Evolutionary conservation across 768 basidiomycete genomes (phyloP).

Genomic region (Pisolithus microcarpus): DNA sequence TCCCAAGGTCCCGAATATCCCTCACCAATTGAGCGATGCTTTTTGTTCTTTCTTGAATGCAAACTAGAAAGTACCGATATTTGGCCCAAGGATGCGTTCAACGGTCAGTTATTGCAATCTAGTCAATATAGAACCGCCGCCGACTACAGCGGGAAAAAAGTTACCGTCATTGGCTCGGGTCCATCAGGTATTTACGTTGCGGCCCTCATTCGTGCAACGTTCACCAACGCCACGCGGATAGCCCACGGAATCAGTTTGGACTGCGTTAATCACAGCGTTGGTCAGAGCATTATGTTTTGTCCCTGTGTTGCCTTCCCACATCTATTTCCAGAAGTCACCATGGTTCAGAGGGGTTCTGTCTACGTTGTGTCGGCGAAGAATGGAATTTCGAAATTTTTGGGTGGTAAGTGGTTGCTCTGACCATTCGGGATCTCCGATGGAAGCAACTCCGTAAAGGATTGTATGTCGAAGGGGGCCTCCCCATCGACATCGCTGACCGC

Average conservation of each 20-base stretch:
- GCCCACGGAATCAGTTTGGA: slow-evolving; percentile 47
- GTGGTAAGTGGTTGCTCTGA: slow-evolving; percentile 10
- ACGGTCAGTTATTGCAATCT: slow-evolving; percentile 58
- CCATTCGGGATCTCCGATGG: slow-evolving; percentile 3
- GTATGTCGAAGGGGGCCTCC: slow-evolving; percentile 41
- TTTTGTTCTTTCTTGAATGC: not conserved
- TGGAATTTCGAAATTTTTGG: slow-evolving; percentile 24
- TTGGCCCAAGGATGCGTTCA: slow-evolving; percentile 43
- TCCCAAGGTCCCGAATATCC: slow-evolving; percentile 38
- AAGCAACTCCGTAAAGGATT: slow-evolving; percentile 14
- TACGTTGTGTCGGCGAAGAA: slow-evolving; percentile 44
- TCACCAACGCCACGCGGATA: slow-evolving; percentile 7
- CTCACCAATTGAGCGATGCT: slow-evolving; percentile 33
- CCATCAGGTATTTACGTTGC: slow-evolving; percentile 42
- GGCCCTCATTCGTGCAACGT: not conserved
- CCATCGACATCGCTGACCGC: slow-evolving; percentile 48
- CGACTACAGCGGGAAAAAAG: slow-evolving; percentile 61
- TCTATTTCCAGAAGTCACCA: slow-evolving; percentile 32
- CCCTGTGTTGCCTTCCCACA: not conserved
- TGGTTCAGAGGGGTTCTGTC: slow-evolving; percentile 46
- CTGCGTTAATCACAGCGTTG: slow-evolving; percentile 38
- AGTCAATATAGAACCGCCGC: slow-evolving; percentile 45
- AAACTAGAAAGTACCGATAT: not conserved
- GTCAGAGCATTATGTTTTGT: slow-evolving; percentile 18
- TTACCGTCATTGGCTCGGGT: slow-evolving; percentile 60